phyloP scores from a whole-genome alignment of 768 basidiomycete species.

The Boletus fagicola region DNA sequence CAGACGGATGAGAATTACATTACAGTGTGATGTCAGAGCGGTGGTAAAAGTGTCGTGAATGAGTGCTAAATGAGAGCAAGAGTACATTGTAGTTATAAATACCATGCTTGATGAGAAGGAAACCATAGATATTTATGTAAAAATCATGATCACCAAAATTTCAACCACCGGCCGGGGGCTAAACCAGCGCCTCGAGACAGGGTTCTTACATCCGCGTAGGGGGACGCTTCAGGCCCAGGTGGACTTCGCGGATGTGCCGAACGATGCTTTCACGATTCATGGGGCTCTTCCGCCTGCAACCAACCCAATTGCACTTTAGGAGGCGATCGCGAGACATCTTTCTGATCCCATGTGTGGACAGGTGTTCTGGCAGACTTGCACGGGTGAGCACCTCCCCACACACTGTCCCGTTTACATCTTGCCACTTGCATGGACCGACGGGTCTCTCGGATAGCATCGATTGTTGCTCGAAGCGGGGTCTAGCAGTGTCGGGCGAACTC shows the following conservation, averaged over 20 bases:
- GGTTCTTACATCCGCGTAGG: neutral
- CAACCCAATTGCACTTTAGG: conserved; percentile 13
- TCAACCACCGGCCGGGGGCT: no score
- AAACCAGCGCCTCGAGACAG: neutral
- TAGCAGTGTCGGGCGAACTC: neutral
- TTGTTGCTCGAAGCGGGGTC: neutral
- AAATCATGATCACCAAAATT: neutral
- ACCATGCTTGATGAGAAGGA: neutral
- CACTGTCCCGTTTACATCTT: neutral
- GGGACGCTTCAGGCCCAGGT: conserved; percentile 10
- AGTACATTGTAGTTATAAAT: neutral
- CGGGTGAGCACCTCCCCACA: conserved; percentile 1
- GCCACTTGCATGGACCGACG: conserved; percentile 7
- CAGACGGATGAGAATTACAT: neutral
- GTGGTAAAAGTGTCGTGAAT: neutral
- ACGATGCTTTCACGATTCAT: conserved; percentile 24
- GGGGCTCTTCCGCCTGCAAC: neutral
- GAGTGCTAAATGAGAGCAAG: neutral
- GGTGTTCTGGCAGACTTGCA: conserved; percentile 8
- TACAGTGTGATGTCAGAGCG: neutral
- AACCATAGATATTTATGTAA: neutral
- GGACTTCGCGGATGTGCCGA: conserved; percentile 19
- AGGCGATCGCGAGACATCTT: neutral
- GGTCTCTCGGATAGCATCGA: no score
- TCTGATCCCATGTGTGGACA: conserved; percentile 16